A percentile compares a stretch with the other conserved stretches of the same genome.
phyloP scores from a whole-genome alignment of 2,329 filamentous ascomycete genomes.

The Grosmannia clavigera region DNA sequence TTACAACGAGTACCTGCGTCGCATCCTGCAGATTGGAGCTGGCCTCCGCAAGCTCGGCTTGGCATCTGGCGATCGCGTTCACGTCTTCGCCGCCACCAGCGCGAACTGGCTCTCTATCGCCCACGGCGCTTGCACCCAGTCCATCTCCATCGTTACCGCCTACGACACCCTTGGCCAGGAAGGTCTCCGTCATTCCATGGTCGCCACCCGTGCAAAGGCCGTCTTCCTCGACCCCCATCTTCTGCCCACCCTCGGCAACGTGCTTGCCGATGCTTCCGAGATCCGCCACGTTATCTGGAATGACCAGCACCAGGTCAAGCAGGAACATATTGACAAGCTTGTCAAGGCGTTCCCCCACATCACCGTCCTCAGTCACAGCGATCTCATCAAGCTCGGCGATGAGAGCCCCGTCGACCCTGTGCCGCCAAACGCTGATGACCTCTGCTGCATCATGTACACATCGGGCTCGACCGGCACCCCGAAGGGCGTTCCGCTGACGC shows the following conservation, averaged over 20 bases:
- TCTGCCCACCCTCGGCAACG: slow-evolving; percentile 41
- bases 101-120: slow-evolving; percentile 38
- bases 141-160: slow-evolving; percentile 71
- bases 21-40: slow-evolving; percentile 53
- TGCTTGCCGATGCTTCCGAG: slow-evolving; percentile 37
- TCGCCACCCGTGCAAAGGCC: slow-evolving; percentile 57
- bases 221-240: slow-evolving; percentile 67
- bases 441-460: slow-evolving; percentile 63
- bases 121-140: slow-evolving; percentile 54
- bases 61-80: slow-evolving; percentile 54
- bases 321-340: slow-evolving; percentile 35
- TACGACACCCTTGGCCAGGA: slow-evolving; percentile 72
- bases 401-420: slow-evolving; percentile 56
- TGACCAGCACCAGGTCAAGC: slow-evolving; percentile 38
- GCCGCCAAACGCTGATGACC: slow-evolving; percentile 57
- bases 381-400: slow-evolving; percentile 38
- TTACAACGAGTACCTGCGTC: slow-evolving; percentile 66
- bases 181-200: slow-evolving; percentile 60
- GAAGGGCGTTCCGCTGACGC: slow-evolving; percentile 68
- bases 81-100: slow-evolving; percentile 68
- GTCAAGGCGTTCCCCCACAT: slow-evolving; percentile 35
- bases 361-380: slow-evolving; percentile 37
- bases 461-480: slow-evolving; percentile 73
- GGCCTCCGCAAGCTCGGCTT: slow-evolving; percentile 64
- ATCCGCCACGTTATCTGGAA: slow-evolving; percentile 43